Evolutionary conservation across 1,284 basidiomycete species (phyloP), one percentile per base, ranked within the genome.

Genomic region (Ganoderma multipileum): DNA sequence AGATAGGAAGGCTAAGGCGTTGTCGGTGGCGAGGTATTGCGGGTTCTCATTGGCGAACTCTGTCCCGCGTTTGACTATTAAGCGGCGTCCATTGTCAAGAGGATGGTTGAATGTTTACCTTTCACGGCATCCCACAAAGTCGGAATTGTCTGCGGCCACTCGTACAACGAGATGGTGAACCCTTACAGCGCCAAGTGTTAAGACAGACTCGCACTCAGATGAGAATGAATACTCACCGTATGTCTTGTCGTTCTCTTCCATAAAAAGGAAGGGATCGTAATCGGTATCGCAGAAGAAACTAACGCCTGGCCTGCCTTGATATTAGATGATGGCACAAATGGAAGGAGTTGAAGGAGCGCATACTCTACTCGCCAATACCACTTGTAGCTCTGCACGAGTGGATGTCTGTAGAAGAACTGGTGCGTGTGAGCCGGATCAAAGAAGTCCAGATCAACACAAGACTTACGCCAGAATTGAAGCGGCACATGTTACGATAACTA

Each of bases 101-200:
- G 6, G 14, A 60, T 18, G 14, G 23, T 44, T 28, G 20, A 23
- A 30, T 28, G 23, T 18, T 14, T n/a, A 84, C 78, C 83, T 76
- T 86, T 86, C 26, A 91, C 89, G 28, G 86, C 82, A 5, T 85
- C 80, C 93, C 93, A 95, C 0, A 95, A 83, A 0, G 91, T 91
- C 7, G 88, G 86, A 57, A 95, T 91, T 0, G 94, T 95, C 64
- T 87, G 86, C 61, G 85, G 81, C 77, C 89, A 93, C 78, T 95
- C 94, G 79, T 90, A 91, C 77, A 95, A 83, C 0, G 92, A 87
- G 59, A 95, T 87, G 0, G 91, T 93, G 79, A 93, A 95, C 6
- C 86, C 86, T 82, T 76, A 23, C 26, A 33, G 30, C n/a, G 58
- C 52, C 63, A 3, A 55, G n/a, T 23, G 50, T 26, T 36, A 23